These are phyloP conservation scores for Mrakia frigida DNA, from an alignment of 768 basidiomycete species.

Conservation along the genomic window DNA sequence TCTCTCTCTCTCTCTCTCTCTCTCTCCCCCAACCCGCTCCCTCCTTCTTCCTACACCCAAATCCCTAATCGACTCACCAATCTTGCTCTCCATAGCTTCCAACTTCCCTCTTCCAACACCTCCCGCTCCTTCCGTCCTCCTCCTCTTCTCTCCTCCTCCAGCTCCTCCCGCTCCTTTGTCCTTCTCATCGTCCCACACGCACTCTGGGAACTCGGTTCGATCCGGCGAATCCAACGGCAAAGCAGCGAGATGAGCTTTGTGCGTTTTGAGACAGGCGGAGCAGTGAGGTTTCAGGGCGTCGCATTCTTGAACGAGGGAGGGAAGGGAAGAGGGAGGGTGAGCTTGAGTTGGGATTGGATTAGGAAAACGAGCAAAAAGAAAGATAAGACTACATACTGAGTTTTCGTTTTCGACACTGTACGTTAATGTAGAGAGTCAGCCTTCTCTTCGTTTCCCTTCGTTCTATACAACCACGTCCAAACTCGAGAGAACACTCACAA, in stretches of 20 bases:
- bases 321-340: not conserved
- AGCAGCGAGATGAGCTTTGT: not conserved
- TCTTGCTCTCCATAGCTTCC: conserved; percentile 16
- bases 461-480: not conserved
- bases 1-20: not conserved
- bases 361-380: not conserved
- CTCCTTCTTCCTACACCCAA: too few relatives aligned
- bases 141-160: not conserved
- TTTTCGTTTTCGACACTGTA: not conserved
- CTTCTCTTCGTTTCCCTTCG: too few relatives aligned
- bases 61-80: not conserved
- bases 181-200: conserved; percentile 25
- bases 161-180: not conserved
- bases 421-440: not conserved
- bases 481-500: not conserved
- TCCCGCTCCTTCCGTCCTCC: not conserved
- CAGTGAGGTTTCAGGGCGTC: conserved; percentile 23
- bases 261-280: conserved; percentile 11
- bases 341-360: not conserved
- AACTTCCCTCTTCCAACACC: not conserved
- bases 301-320: not conserved
- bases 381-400: not conserved
- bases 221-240: not conserved
- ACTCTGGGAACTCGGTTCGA: conserved; percentile 6
- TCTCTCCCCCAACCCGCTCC: too few relatives aligned